A percentile compares a stretch with the other conserved stretches of the same genome.
These are phyloP conservation scores for Grosmannia huntii DNA, from an alignment of 2,329 filamentous ascomycete species.

Conservation along the genomic window DNA sequence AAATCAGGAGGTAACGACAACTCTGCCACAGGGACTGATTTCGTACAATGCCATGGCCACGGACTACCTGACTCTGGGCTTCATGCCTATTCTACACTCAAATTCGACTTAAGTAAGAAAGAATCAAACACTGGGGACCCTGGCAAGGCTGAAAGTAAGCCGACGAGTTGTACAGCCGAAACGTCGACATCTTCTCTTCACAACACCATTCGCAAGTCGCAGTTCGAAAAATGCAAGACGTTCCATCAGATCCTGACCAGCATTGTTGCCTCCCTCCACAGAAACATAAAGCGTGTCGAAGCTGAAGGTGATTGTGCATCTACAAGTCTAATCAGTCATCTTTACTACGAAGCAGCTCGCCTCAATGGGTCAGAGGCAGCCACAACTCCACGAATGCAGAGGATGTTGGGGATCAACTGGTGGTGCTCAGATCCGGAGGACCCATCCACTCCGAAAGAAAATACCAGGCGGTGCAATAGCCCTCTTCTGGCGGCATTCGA, in stretches of 20 bases:
- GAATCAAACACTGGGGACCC: background rate
- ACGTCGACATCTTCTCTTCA: background rate
- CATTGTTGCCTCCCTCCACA: background rate
- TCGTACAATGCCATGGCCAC: background rate
- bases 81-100: background rate
- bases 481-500: background rate
- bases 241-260: background rate
- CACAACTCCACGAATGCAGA: background rate
- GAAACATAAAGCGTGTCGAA: conserved; percentile 2
- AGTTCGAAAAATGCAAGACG: background rate
- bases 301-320: background rate
- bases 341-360: conserved; percentile 5
- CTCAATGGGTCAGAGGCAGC: conserved; percentile 5
- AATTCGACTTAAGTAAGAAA: background rate
- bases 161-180: background rate
- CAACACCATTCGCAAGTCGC: background rate
- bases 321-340: background rate
- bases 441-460: background rate
- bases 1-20: background rate
- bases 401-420: background rate
- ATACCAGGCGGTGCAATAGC: background rate
- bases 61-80: background rate
- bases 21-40: background rate
- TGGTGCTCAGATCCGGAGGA: background rate
- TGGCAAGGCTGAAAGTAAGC: background rate